Evolutionary conservation across 2,329 filamentous ascomycete genomes (phyloP), one percentile per base, ranked within the genome.

Genomic region (Mycosphaerella arachidis): DNA sequence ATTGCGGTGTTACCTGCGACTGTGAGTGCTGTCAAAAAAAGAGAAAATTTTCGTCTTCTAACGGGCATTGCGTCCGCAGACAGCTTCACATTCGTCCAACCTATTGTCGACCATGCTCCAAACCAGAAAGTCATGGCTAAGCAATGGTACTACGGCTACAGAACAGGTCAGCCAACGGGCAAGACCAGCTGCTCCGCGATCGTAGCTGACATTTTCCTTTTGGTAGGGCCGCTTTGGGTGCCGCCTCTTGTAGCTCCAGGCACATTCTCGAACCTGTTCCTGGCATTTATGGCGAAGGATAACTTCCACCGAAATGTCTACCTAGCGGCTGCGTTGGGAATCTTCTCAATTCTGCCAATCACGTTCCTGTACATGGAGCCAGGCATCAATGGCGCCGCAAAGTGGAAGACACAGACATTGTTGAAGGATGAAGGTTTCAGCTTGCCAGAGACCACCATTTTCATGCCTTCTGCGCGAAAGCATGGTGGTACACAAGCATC

Each of bases 321-420:
- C 51, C 35, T 68, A 18, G 56, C 51, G 8, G 67, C 66, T 4
- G 58, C 65, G 6, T 61, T 70, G 0, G 63, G 66, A 12, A 63
- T 73, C 30, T 67, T 68, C 53, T 72, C 66, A 58, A 73, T 76
- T n/a, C 62, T 73, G 18, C 73, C 73, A 0, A 73, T 74, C 30
- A 76, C 74, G 0, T 70, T 74, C 52, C 64, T 75, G 30, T 73
- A 73, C 59, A 76, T 76, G 69, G 75, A 76, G 63, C 73, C 73
- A 5, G 70, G 68, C 1, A 70, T 76, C 48, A 76, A 77, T 51
- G 74, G 74, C 5, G 72, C 74, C 1, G 68, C 62, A 16, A 76
- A 76, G 57, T 76, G 74, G 73, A 76, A 75, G 59, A 72, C 70
- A 6, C 70, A 75, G 56, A 62, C 64, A 52, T 53, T 76, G 45